Evolutionary conservation across 2,329 filamentous ascomycete species (phyloP).

Genomic region (Aureobasidium sp.): DNA sequence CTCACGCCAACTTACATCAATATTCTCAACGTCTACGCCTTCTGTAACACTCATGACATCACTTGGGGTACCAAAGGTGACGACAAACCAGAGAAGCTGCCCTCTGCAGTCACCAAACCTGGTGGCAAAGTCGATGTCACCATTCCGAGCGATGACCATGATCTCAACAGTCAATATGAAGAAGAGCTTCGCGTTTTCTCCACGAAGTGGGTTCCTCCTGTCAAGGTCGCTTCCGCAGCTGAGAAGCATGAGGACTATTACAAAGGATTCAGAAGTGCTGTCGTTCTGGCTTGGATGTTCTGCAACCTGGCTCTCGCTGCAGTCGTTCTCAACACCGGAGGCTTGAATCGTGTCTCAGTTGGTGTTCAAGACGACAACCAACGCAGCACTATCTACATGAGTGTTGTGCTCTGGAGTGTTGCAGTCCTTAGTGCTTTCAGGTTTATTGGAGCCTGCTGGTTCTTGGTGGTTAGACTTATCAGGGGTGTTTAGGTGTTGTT

Average conservation of each 20-base stretch:
- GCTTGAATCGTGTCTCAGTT: slow-evolving; percentile 52
- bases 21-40: slow-evolving; percentile 97
- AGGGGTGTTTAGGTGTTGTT: slow-evolving; percentile 38
- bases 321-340: slow-evolving; percentile 77
- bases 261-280: slow-evolving; percentile 84
- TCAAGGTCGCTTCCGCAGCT: slow-evolving; percentile 50
- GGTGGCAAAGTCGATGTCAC: slow-evolving; percentile 90
- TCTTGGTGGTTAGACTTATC: slow-evolving; percentile 83
- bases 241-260: slow-evolving; percentile 98
- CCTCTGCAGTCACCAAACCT: slow-evolving; percentile 81
- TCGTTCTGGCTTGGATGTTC: slow-evolving; percentile 94
- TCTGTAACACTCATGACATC: slow-evolving; percentile 97
- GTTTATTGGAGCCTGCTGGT: slow-evolving; percentile 84
- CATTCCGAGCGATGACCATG: slow-evolving; percentile 80
- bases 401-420: slow-evolving; percentile 81
- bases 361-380: slow-evolving; percentile 32
- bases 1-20: slow-evolving; percentile 96
- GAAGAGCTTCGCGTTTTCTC: slow-evolving; percentile 69
- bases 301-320: slow-evolving; percentile 85
- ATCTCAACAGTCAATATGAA: slow-evolving; percentile 93
- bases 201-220: slow-evolving; percentile 66
- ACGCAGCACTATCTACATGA: slow-evolving; percentile 75
- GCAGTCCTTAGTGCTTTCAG: slow-evolving; percentile 77
- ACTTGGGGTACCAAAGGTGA: slow-evolving; percentile 98
- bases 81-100: slow-evolving; percentile 86